These are phyloP conservation scores for Amanita jacksonii DNA, from an alignment of 768 basidiomycete species.

Conservation along the genomic window DNA sequence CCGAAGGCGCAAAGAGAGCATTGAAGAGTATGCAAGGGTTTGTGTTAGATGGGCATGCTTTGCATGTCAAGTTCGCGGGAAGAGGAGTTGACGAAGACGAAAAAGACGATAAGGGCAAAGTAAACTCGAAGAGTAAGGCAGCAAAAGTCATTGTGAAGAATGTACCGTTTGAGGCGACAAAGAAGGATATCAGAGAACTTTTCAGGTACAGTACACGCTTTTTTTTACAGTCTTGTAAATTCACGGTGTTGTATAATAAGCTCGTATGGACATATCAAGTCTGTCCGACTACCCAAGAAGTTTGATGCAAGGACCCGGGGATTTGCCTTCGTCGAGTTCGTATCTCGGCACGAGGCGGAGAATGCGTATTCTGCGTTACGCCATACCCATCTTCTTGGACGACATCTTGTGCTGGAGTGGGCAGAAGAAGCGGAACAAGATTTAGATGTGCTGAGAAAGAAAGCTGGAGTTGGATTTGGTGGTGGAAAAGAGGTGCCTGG, in stretches of 20 bases:
- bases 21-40: constrained; percentile 72
- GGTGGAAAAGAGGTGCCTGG: constrained; percentile 65
- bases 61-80: constrained; percentile 82
- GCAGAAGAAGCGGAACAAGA: constrained; percentile 78
- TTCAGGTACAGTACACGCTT: constrained; percentile 87
- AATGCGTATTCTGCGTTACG: constrained; percentile 77
- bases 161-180: constrained; percentile 91
- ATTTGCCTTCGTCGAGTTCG: constrained; percentile 95
- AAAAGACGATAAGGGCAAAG: constrained; percentile 26
- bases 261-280: constrained; percentile 87
- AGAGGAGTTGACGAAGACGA: constrained; percentile 54
- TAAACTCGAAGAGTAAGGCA: constrained; percentile 46
- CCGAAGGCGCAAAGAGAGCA: constrained; percentile 64
- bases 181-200: constrained; percentile 83
- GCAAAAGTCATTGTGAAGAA: constrained; percentile 99
- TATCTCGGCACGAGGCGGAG: constrained; percentile 82
- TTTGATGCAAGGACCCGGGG: constrained; percentile 85
- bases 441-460: constrained; percentile 64
- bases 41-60: constrained; percentile 76
- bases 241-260: no score
- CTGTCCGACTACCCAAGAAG: constrained; percentile 86
- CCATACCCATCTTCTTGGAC: constrained; percentile 92
- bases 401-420: constrained; percentile 95
- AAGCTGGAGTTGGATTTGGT: constrained; percentile 72
- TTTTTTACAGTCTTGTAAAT: no score